Conservation (phyloP, 768 basidiomycete species). For the Roridomyces roridus region DNA sequence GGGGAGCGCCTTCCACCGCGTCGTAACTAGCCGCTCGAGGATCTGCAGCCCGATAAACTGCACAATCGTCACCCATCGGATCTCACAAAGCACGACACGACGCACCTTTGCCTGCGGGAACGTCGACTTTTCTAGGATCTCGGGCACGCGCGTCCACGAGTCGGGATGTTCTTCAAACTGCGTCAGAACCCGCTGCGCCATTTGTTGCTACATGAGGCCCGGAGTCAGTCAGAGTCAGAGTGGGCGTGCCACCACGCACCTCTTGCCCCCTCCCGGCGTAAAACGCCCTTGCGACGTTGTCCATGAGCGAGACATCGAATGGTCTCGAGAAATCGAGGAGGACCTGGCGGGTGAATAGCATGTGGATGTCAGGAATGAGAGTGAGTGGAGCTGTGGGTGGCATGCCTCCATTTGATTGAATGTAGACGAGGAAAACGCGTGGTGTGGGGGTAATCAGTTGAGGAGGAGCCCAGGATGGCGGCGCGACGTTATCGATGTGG, state of each 20-base stretch:
- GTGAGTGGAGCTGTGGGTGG: slow-evolving; percentile 15
- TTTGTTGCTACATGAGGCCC: slow-evolving; percentile 73
- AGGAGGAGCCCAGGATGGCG: no score
- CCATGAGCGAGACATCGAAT: slow-evolving; percentile 90
- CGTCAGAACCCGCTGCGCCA: slow-evolving; percentile 91
- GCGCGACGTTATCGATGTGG: neutral
- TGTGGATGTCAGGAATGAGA: slow-evolving; percentile 4
- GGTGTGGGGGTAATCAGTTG: slow-evolving; percentile 9
- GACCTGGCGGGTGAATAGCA: slow-evolving; percentile 53
- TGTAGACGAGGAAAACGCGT: slow-evolving; percentile 18
- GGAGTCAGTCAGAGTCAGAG: slow-evolving; percentile 2
- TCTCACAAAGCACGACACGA: no score
- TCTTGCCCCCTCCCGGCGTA: slow-evolving; percentile 87
- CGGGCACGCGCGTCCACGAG: slow-evolving; percentile 96
- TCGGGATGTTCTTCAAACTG: slow-evolving; percentile 98
- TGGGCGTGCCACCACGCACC: slow-evolving; percentile 46
- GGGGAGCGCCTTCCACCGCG: slow-evolving; percentile 95
- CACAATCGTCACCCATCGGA: slow-evolving; percentile 4
- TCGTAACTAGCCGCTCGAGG: slow-evolving; percentile 91
- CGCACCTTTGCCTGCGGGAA: slow-evolving; percentile 87
- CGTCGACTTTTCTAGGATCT: slow-evolving; percentile 83
- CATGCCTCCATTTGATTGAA: slow-evolving; percentile 19
- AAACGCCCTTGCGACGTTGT: slow-evolving; percentile 91
- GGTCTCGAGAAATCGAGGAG: slow-evolving; percentile 93
- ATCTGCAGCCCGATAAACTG: slow-evolving; percentile 98